Conservation (phyloP, 2,329 filamentous ascomycete species). For the Stachybotrys elegans region DNA sequence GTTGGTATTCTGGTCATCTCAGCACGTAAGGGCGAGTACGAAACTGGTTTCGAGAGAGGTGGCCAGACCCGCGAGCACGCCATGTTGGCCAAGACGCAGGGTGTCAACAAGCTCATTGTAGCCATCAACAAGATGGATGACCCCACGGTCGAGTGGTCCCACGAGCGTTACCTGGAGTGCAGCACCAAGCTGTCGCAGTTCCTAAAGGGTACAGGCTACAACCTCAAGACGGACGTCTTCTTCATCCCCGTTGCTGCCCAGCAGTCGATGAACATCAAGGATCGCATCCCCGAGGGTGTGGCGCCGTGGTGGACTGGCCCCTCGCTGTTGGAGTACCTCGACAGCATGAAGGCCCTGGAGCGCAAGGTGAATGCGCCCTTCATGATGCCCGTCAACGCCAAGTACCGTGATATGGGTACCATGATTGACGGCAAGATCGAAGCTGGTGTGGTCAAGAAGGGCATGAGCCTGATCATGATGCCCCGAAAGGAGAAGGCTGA, state of each 20-base stretch:
- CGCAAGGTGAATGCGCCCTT: constrained; percentile 96
- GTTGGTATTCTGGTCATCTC: constrained; percentile 95
- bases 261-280: constrained; percentile 79
- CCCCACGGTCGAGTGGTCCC: constrained; percentile 89
- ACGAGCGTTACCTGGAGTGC: constrained; percentile 90
- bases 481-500: constrained; percentile 81
- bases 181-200: constrained; percentile 82
- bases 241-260: constrained; percentile 98
- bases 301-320: constrained; percentile 85
- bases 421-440: constrained; percentile 98
- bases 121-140: constrained; percentile 99
- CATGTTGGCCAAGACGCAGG: constrained; percentile 95
- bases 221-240: constrained; percentile 84
- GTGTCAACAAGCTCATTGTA: constrained; percentile 93
- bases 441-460: constrained; percentile 89
- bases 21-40: constrained; percentile 95
- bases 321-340: constrained; percentile 91
- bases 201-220: constrained; percentile 89
- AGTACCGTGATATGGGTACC: constrained; percentile 96
- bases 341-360: constrained; percentile 85
- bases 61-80: constrained; percentile 97
- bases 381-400: constrained; percentile 97
- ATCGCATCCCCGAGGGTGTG: constrained; percentile 70
- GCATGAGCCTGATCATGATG: constrained; percentile 85
- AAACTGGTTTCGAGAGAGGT: constrained; percentile 94